Conservation (phyloP, 306 rosid species). For the Astragalus membranaceus region DNA sequence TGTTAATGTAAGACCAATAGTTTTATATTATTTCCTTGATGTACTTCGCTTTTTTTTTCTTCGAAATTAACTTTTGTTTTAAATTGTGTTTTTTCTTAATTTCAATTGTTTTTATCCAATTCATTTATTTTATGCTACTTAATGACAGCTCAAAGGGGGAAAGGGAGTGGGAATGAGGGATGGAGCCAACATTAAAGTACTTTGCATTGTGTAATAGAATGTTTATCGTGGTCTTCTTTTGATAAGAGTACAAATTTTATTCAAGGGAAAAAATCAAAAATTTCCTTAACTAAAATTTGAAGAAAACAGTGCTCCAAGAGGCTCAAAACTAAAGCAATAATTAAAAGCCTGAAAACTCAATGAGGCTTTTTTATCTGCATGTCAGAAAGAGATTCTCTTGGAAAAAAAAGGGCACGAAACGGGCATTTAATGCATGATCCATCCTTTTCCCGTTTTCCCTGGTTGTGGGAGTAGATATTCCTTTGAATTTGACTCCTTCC, state of each 20-base stretch:
- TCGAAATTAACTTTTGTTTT: not conserved
- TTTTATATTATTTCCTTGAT: constrained; percentile 12
- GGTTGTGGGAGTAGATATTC: not conserved
- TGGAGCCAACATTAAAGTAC: not conserved
- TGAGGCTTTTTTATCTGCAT: not conserved
- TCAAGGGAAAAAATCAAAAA: not conserved
- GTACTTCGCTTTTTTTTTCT: not conserved
- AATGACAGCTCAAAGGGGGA: not conserved
- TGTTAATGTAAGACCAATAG: constrained; percentile 75
- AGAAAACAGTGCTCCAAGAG: not conserved
- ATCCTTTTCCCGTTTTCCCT: not conserved
- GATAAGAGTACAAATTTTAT: not conserved
- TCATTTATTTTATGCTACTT: constrained; percentile 6
- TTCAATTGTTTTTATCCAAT: not conserved
- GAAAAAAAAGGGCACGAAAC: not conserved
- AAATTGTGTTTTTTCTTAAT: not conserved
- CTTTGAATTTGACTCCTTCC: constrained; percentile 4
- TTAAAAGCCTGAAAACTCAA: not conserved
- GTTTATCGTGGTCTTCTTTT: not conserved
- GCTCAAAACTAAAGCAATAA: not conserved
- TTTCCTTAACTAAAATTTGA: not conserved
- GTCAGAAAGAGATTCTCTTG: not conserved
- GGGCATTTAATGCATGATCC: not conserved
- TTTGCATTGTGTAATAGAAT: constrained; percentile 1
- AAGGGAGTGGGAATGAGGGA: not conserved